Evolutionary conservation across 169 alveolate genomes (phyloP), one percentile per base, ranked within the genome.

Genomic region (Fabrea salina): DNA sequence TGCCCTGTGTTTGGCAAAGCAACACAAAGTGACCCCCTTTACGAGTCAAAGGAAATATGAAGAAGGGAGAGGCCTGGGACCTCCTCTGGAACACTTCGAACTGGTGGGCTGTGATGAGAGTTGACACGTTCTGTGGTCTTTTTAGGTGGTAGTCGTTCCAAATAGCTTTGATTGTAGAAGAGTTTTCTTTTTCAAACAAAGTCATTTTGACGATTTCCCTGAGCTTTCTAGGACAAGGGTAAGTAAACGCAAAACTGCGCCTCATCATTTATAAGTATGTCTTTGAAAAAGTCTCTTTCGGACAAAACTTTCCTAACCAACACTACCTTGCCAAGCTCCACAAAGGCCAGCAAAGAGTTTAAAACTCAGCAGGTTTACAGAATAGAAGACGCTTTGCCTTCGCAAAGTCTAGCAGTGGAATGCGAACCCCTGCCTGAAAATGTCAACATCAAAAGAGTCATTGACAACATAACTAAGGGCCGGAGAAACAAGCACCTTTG

Each of bases 201-300:
- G 86, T 64, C 22, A 88, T 44, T 44, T 82, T 82, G 5, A 85
- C 84, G 30, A 88, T 77, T 57, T 88, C 93, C 50, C 93, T 66
- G 6, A 88, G 79, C 51, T 82, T 84, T 41, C 93, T 50, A 37
- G 91, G 93, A 44, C 91, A 84, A 37, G 93, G 91, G 71, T 88
- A 88, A 35, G 91, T 85, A 39, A 88, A 88, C 1, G 37, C n/a
- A 47, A 68, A 40, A 19, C 30, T 35, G 27, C 75, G 27, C 3
- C 54, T 16, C n/a, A 37, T 16, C 53, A 44, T 44, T 44, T 44
- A 44, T 16, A 44, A n/a, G n/a, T n/a, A n/a, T n/a, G n/a, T n/a
- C n/a, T n/a, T n/a, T n/a, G n/a, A n/a, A n/a, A n/a, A n/a, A n/a
- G n/a, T n/a, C n/a, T n/a, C n/a, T n/a, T n/a, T n/a, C n/a, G n/a